Percentiles rank a stretch among this genome's conserved stretches.
Conservation (phyloP, 2,329 filamentous ascomycete species). For the Tolypocladium cylindrosporum region DNA sequence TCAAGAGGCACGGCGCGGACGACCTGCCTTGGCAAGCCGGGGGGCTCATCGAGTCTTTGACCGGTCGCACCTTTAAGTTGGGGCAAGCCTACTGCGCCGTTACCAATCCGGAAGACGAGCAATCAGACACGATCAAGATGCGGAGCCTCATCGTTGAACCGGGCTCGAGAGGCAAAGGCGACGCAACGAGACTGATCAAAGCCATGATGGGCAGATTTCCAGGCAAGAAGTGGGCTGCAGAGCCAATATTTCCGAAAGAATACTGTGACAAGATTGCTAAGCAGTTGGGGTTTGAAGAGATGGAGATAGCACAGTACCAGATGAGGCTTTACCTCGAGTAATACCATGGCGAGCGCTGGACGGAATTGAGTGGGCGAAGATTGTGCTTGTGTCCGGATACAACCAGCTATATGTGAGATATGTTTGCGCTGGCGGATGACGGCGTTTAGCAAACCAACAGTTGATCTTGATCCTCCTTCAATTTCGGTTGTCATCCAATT, state of each 20-base stretch:
- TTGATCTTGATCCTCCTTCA: too few species aligned
- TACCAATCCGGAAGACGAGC: background rate
- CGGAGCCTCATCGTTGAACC: background rate
- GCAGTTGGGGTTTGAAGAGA: background rate
- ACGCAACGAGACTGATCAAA: background rate
- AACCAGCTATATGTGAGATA: too few species aligned
- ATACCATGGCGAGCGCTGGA: background rate
- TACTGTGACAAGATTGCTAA: background rate
- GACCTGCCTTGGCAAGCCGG: background rate
- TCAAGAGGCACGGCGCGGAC: background rate
- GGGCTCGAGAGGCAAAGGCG: background rate
- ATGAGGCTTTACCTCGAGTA: background rate
- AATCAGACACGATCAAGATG: background rate
- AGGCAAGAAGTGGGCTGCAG: background rate
- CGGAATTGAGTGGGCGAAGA: too few species aligned
- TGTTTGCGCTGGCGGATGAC: too few species aligned
- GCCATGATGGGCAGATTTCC: background rate
- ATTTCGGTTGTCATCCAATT: too few species aligned
- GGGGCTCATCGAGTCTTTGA: background rate
- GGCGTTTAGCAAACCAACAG: too few species aligned
- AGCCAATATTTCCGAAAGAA: background rate
- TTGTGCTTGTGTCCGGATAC: too few species aligned
- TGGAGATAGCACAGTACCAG: background rate
- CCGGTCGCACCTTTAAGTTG: background rate
- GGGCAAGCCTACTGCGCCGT: background rate